Evolutionary conservation across 495 filamentous ascomycete genomes (phyloP), one percentile per base, ranked within the genome.

Genomic region (Podospora australis): DNA sequence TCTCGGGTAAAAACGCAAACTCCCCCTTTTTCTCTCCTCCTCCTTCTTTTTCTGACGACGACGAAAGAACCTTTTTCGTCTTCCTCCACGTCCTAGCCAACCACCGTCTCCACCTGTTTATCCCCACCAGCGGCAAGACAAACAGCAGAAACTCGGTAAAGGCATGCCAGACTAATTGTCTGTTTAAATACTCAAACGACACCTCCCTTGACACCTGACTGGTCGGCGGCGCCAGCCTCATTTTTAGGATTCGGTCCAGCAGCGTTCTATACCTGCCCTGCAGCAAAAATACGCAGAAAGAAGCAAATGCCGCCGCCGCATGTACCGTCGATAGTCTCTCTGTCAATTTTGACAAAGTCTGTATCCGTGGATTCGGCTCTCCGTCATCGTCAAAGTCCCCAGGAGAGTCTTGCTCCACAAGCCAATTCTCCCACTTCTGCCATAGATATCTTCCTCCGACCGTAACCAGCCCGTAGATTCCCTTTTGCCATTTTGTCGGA

Each of bases 111-210:
- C 92, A 99, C 48, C 90, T 77, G 56, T 83, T 84, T 49, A 99
- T 91, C 35, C 91, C 91, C 34, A 99, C 88, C 21, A 99, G 72
- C 1, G 92, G 92, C 3, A 99, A 76, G 9, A 99, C 78, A 63
- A 99, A 99, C 6, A 99, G 80, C 4, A 99, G 76, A 59, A 98
- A 98, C 63, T 98, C 92, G 20, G 92, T 98, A 57, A 98, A 96
- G 14, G 92, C 92, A 63, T 98, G 92, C 92, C 92, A 98, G 34
- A 98, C 92, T 6, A 98, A 78, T 66, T 98, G 92, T 11, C 92
- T 84, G 62, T 98, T 98, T 36, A 98, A 78, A 63, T 96, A 98
- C 68, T 98, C 92, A 60, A 98, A 96, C 1, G 85, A 90, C 13
- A 98, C 90, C 66, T 97, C 87, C 7, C 91, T 82, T 58, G 77